These are phyloP conservation scores for Letharia lupina DNA, from an alignment of 495 filamentous ascomycete species.

Conservation along the genomic window DNA sequence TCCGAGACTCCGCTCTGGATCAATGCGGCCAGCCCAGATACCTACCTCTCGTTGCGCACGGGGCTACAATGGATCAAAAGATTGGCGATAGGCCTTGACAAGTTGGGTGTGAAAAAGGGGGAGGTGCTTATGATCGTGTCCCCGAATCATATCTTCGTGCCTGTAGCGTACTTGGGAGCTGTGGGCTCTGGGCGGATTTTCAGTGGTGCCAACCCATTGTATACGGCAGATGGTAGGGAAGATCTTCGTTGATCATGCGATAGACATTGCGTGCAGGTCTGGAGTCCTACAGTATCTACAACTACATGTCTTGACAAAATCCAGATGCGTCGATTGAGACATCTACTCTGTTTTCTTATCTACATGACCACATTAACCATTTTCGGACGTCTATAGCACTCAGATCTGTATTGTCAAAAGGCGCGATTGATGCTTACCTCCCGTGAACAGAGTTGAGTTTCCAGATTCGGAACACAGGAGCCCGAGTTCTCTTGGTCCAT, in stretches of 20 bases:
- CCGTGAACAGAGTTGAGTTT: slow-evolving; percentile 64
- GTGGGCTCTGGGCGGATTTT: slow-evolving; percentile 76
- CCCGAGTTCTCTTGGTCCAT: slow-evolving; percentile 70
- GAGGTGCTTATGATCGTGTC: slow-evolving; percentile 64
- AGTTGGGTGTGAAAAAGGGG: slow-evolving; percentile 65
- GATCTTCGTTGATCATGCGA: background rate
- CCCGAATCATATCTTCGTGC: slow-evolving; percentile 69
- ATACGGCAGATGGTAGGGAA: slow-evolving; percentile 53
- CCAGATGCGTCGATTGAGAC: background rate
- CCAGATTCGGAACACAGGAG: slow-evolving; percentile 72
- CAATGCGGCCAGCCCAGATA: slow-evolving; percentile 61
- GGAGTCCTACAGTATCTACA: background rate
- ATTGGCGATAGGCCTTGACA: slow-evolving; percentile 58
- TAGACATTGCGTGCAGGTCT: background rate
- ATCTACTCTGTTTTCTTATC: background rate
- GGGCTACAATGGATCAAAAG: slow-evolving; percentile 51
- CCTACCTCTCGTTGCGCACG: slow-evolving; percentile 63
- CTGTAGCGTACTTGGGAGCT: slow-evolving; percentile 62
- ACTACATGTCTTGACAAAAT: background rate
- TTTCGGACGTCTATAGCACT: background rate
- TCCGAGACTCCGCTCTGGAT: slow-evolving; percentile 74
- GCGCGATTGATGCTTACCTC: slow-evolving; percentile 1
- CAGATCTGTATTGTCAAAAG: background rate
- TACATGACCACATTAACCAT: background rate
- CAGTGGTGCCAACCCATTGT: slow-evolving; percentile 82